phyloP scores from a whole-genome alignment of 495 filamentous ascomycete species.

The Bryoglossum gracile region DNA sequence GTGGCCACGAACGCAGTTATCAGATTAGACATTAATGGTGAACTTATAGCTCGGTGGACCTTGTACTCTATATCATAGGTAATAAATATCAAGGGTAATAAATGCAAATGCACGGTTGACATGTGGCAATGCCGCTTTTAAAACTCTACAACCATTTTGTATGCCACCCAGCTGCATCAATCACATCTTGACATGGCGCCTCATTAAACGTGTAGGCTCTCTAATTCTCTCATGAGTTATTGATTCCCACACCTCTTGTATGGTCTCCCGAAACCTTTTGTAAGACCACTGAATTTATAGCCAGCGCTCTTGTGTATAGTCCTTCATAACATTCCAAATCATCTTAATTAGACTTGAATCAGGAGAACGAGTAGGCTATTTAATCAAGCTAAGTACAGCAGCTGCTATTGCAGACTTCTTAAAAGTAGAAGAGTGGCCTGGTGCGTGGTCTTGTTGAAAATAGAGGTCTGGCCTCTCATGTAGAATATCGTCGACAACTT shows the following conservation, averaged over 20 bases:
- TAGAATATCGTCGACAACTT: not conserved
- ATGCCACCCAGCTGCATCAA: not conserved
- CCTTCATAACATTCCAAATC: slow-evolving; percentile 5
- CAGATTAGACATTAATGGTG: no score
- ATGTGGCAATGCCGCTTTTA: not conserved
- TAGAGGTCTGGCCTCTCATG: not conserved
- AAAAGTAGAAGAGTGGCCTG: not conserved
- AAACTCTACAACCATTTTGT: not conserved
- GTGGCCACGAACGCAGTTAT: no score
- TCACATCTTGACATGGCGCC: not conserved
- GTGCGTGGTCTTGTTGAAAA: not conserved
- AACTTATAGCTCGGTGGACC: no score
- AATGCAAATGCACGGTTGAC: no score
- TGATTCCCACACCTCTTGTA: slow-evolving; percentile 2
- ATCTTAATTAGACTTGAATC: slow-evolving; percentile 2
- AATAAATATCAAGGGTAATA: no score
- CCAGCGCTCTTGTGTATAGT: not conserved
- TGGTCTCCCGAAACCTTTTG: not conserved
- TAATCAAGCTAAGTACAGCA: not conserved
- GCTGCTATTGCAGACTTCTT: not conserved
- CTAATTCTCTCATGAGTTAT: slow-evolving; percentile 5
- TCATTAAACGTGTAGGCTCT: not conserved
- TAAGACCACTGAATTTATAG: not conserved
- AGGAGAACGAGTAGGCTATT: not conserved
- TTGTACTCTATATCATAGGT: no score